Evolutionary conservation across 2,329 filamentous ascomycete genomes (phyloP).

Genomic region (Ophioceras dolichostomum): DNA sequence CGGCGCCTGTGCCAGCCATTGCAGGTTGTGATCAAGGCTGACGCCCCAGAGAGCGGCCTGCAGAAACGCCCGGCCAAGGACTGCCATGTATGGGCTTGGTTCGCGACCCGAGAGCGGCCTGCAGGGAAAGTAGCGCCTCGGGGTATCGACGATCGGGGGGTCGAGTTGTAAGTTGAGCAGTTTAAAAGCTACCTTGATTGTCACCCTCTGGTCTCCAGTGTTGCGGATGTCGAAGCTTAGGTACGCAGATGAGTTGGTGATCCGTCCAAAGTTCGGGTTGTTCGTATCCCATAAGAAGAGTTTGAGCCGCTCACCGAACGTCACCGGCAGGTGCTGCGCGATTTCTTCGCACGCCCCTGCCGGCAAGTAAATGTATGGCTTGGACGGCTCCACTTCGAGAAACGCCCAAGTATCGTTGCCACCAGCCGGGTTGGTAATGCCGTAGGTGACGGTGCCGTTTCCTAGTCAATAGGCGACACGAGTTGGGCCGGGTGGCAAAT

Average conservation of each 20-base stretch:
- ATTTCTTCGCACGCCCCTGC: slow-evolving; percentile 24
- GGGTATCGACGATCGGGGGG: slow-evolving; percentile 15
- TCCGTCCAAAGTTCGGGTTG: slow-evolving; percentile 18
- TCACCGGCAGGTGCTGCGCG: slow-evolving; percentile 22
- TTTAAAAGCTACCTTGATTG: slow-evolving; percentile 28
- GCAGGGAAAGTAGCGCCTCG: slow-evolving; percentile 10
- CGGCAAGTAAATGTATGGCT: slow-evolving; percentile 26
- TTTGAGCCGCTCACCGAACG: slow-evolving; percentile 18
- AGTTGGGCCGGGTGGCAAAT: not conserved
- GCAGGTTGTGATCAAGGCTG: slow-evolving; percentile 7
- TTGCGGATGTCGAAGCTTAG: slow-evolving; percentile 24
- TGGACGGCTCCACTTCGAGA: slow-evolving; percentile 12
- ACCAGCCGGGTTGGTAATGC: slow-evolving; percentile 4
- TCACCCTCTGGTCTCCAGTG: slow-evolving; percentile 18
- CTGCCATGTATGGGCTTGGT: too few relatives aligned
- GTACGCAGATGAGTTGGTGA: slow-evolving; percentile 27
- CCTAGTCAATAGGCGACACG: slow-evolving; percentile 7
- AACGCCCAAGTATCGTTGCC: slow-evolving; percentile 4
- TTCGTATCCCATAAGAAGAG: slow-evolving; percentile 27
- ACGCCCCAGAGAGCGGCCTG: slow-evolving; percentile 9
- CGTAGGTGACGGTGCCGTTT: not conserved
- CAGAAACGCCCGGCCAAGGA: slow-evolving; percentile 10
- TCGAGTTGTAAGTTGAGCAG: slow-evolving; percentile 27
- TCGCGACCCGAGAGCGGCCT: too few relatives aligned
- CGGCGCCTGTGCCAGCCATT: slow-evolving; percentile 10